Conservation (phyloP, 352 stramenopile species). For the Pythium dissimile region DNA sequence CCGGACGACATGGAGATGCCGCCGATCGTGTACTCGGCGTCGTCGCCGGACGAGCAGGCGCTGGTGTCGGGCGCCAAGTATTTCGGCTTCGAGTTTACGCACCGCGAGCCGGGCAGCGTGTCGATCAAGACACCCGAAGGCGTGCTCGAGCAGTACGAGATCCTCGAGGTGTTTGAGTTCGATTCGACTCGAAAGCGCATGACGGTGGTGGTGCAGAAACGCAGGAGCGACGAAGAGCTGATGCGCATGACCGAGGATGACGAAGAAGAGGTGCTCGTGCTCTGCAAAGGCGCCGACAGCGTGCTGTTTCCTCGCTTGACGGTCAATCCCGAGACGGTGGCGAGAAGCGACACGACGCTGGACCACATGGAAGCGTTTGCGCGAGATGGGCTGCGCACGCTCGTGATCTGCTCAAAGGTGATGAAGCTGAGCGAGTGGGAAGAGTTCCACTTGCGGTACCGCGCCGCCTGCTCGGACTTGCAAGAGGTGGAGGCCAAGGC, state of each 20-base stretch:
- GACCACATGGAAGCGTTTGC: constrained; percentile 81
- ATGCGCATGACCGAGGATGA: constrained; percentile 61
- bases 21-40: constrained; percentile 82
- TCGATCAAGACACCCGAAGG: constrained; percentile 61
- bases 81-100: constrained; percentile 80
- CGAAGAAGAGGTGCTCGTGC: constrained; percentile 69
- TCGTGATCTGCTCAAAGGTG: constrained; percentile 76
- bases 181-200: constrained; percentile 87
- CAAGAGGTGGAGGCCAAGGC: constrained; percentile 70
- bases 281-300: constrained; percentile 82
- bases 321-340: constrained; percentile 34
- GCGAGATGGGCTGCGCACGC: constrained; percentile 83
- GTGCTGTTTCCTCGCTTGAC: constrained; percentile 81
- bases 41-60: constrained; percentile 85
- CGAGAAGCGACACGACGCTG: constrained; percentile 43
- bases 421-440: constrained; percentile 60
- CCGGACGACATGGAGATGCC: constrained; percentile 36
- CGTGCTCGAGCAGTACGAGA: constrained; percentile 70
- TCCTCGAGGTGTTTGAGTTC: constrained; percentile 94
- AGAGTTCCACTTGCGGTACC: constrained; percentile 65
- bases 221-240: constrained; percentile 66
- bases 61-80: constrained; percentile 84
- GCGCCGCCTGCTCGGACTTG: constrained; percentile 51
- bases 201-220: constrained; percentile 77
- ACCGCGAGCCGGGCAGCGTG: constrained; percentile 67